phyloP scores from a whole-genome alignment of 163 green algal species.

The Coccomyxa subellipsoidea region DNA sequence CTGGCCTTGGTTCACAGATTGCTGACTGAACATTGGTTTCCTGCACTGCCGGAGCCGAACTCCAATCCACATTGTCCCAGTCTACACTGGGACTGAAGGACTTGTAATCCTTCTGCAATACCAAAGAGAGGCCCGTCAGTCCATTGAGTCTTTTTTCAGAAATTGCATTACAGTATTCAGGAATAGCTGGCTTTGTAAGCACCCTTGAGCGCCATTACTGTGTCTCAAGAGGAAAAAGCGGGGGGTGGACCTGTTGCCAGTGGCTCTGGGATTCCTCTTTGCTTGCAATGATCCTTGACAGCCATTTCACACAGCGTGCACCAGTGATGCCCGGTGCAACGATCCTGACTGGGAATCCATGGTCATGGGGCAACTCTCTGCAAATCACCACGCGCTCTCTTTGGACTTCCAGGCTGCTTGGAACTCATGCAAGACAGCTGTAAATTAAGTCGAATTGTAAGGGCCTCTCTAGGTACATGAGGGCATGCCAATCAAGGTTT shows the following conservation, averaged over 20 bases:
- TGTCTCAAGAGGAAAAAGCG: too few species aligned
- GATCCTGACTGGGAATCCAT: slow-evolving; percentile 77
- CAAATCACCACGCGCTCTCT: too few species aligned
- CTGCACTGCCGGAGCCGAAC: slow-evolving; percentile 69
- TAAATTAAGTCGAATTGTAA: too few species aligned
- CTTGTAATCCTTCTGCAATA: slow-evolving; percentile 78
- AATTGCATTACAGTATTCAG: background rate
- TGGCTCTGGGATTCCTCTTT: slow-evolving; percentile 59
- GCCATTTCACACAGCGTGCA: slow-evolving; percentile 82
- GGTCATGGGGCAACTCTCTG: slow-evolving; percentile 66
- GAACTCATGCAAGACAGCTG: too few species aligned
- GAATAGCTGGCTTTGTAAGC: background rate
- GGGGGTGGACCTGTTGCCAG: slow-evolving; percentile 68
- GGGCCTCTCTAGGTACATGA: too few species aligned
- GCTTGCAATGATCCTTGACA: slow-evolving; percentile 60
- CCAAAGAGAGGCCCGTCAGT: too few species aligned
- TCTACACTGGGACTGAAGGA: slow-evolving; percentile 68
- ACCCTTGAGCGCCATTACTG: background rate
- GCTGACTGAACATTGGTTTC: slow-evolving; percentile 63
- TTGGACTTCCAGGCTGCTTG: too few species aligned
- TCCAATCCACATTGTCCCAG: slow-evolving; percentile 78
- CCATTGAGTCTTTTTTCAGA: too few species aligned
- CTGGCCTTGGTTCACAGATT: slow-evolving; percentile 59
- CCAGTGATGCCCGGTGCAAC: slow-evolving; percentile 74
- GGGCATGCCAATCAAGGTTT: too few species aligned